Evolutionary conservation across 2,329 filamentous ascomycete genomes (phyloP).

Genomic region (Rhynchosporium secalis): DNA sequence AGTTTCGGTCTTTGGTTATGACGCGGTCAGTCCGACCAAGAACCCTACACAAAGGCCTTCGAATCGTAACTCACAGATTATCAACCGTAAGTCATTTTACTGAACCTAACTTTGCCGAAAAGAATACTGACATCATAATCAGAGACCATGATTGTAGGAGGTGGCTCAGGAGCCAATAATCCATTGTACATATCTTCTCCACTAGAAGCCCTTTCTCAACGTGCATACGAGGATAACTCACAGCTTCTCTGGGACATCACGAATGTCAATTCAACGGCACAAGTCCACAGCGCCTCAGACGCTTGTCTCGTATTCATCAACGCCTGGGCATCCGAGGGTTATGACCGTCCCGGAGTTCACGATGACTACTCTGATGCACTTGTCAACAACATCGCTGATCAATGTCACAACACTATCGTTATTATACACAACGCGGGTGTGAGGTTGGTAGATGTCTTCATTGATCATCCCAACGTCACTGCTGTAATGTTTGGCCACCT

Average conservation of each 20-base stretch:
- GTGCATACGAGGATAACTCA: constrained; percentile 55
- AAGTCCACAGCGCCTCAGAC: constrained; percentile 51
- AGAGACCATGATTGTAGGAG: constrained; percentile 14
- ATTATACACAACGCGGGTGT: constrained; percentile 63
- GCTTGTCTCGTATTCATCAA: constrained; percentile 70
- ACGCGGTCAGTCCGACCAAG: constrained; percentile 41
- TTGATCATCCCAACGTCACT: constrained; percentile 59
- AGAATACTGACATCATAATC: background rate
- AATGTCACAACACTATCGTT: constrained; percentile 62
- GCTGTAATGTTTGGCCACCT: constrained; percentile 62
- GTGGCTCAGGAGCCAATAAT: constrained; percentile 50
- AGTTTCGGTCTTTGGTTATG: constrained; percentile 63
- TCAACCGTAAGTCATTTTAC: background rate
- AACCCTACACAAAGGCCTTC: constrained; percentile 4
- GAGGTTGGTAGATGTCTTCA: constrained; percentile 58
- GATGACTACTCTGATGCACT: constrained; percentile 60
- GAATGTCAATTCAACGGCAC: constrained; percentile 47
- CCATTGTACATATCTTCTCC: constrained; percentile 53
- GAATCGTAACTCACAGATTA: background rate
- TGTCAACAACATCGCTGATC: constrained; percentile 51
- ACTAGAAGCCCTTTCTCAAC: constrained; percentile 54
- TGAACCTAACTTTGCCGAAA: background rate
- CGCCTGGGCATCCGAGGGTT: constrained; percentile 71
- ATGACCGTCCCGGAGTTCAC: constrained; percentile 58
- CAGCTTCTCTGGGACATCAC: constrained; percentile 56